These are phyloP conservation scores for Cordyceps fumosorosea DNA, from an alignment of 2,329 filamentous ascomycete species.

Conservation along the genomic window DNA sequence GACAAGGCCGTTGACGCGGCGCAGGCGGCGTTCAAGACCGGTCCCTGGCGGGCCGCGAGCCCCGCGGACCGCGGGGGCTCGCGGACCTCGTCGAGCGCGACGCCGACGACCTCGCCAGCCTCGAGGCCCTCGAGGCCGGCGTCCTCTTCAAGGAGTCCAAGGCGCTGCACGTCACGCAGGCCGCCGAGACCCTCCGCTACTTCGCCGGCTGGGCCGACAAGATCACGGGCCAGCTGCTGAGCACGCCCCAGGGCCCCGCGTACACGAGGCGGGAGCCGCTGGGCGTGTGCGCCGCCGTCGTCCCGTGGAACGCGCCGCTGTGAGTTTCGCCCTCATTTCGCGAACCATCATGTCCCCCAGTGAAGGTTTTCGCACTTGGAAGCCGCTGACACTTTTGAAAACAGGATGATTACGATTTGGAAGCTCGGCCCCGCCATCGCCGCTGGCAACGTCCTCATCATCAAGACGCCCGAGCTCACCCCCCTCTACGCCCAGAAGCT, in stretches of 20 bases:
- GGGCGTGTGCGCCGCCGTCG: conserved; percentile 63
- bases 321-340: not conserved
- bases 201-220: conserved; percentile 67
- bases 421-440: conserved; percentile 63
- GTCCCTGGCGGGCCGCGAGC: conserved; percentile 9
- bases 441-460: conserved; percentile 53
- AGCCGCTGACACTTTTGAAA: not conserved
- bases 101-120: conserved; percentile 10
- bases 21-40: conserved; percentile 13
- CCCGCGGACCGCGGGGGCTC: conserved; percentile 10
- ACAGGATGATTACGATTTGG: conserved; percentile 44
- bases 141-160: conserved; percentile 10
- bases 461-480: conserved; percentile 58
- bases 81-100: conserved; percentile 15
- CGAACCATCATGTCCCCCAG: no score
- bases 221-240: conserved; percentile 60
- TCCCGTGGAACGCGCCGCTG: conserved; percentile 69
- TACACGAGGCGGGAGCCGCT: conserved; percentile 64
- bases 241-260: conserved; percentile 54
- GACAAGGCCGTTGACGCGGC: conserved; percentile 15
- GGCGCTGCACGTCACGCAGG: conserved; percentile 13
- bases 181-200: conserved; percentile 45
- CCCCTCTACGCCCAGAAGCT: conserved; percentile 55
- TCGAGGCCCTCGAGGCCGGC: conserved; percentile 13
- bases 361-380: not conserved